Evolutionary conservation across 2,329 filamentous ascomycete species (phyloP), one percentile per base, ranked within the genome.

Genomic region (Colletotrichum sp.): DNA sequence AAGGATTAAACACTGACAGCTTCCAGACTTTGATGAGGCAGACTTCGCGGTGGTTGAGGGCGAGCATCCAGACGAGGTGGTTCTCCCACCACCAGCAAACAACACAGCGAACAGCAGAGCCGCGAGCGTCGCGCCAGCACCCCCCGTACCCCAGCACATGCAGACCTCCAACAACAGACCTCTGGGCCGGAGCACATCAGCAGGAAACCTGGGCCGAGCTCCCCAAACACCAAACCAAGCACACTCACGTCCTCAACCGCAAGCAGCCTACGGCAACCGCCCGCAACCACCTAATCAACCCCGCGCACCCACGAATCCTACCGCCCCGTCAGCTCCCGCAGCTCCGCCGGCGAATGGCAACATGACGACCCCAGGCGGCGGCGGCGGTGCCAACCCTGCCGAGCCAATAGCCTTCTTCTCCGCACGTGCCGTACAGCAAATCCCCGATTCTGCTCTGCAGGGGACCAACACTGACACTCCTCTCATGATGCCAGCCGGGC

Each of bases 61-160:
- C 32, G 93, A 90, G 24, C 93, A 96, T 80, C 94, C 94, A 6
- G 95, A 97, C 82, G 95, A 96, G 82, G 89, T 96, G n/a, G 85
- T 90, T 34, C 84, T 96, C 15, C 85, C 89, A 18, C 80, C 79
- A 9, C 83, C 79, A 12, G 83, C 83, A 66, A 82, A 79, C 72
- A 80, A 83, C 64, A 82, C 80, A 79, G 36, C 71, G 4, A 52
- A 59, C 49, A 62, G 66, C 6, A 66, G 72, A 24, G 76, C 80
- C 68, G 78, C 82, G 69, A 80, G 81, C 72, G 76, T 81, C 44
- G 76, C 79, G 67, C 77, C 82, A 78, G 70, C 65, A 15, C 74
- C 65, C 15, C 74, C 70, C 1, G 78, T 79, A 62, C 76, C 76
- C 21, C 78, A 77, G 32, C 79, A 81, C 15, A 87, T 87, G 85